Evolutionary conservation across 768 basidiomycete species (phyloP), one percentile per base, ranked within the genome.

Genomic region (Boletus vermiculosoides): DNA sequence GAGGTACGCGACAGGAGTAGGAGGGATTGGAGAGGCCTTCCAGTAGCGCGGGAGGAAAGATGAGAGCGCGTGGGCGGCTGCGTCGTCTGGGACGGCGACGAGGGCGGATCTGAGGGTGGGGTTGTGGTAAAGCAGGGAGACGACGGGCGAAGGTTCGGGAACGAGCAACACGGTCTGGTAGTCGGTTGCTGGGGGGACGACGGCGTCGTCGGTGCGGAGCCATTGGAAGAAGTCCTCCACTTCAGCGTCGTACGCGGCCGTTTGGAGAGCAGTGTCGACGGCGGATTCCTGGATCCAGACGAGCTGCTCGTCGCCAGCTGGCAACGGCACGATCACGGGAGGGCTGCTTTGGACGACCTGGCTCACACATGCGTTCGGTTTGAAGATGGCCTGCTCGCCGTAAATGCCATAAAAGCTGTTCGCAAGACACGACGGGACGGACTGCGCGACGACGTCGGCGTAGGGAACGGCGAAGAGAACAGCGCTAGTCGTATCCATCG

Each of bases 1-100:
- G 18, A 80, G 58, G 65, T 79, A 80, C 0, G 79, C 46, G 4
- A 78, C 61, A 11, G 87, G 83, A 1, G 62, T 57, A 5, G 67
- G 47, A 3, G 90, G 85, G 12, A 94, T 72, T 2, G 84, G 75
- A 16, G 82, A 82, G 9, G 87, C 80, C 59, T 84, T 90, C 83
- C 90, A 89, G 74, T 83, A 87, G 15, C 76, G 78, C 1, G 90
- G 92, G n/a, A 92, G 77, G 59, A 82, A 63, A 11, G 77, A 78
- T 60, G 89, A 86, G 59, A 94, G 75, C 22, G 68, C 68, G 46
- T 67, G 66, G 45, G 79, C 81, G 30, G 75, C 68, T 6, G 67
- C 69, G 0, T 66, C 62, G 34, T 75, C 72, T 9, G 62, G 51
- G 34, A 88, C 66, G 1, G 83, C 78, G 45, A 89, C 59, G 18